These are phyloP conservation scores for Ophiosphaerella korrae DNA, from an alignment of 2,329 filamentous ascomycete genomes.

Conservation along the genomic window DNA sequence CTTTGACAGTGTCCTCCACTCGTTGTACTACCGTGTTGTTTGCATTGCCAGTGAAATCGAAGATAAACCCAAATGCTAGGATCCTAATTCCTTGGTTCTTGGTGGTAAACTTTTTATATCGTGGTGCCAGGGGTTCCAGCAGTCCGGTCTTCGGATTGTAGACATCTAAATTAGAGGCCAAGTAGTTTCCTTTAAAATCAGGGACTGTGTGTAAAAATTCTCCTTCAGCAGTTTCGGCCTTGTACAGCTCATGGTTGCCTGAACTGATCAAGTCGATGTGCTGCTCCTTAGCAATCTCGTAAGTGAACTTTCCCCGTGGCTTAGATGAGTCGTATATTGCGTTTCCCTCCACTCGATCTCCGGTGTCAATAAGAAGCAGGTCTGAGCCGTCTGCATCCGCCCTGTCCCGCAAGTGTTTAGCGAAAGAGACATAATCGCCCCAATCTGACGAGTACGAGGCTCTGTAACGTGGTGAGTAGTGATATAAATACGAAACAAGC, in stretches of 20 bases:
- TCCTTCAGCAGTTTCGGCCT: slow-evolving; percentile 73
- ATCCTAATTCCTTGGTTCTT: slow-evolving; percentile 85
- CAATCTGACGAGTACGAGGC: slow-evolving; percentile 94
- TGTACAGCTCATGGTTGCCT: slow-evolving; percentile 96
- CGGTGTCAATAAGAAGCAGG: slow-evolving; percentile 91
- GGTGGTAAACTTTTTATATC: slow-evolving; percentile 88
- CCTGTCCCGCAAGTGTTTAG: slow-evolving; percentile 76
- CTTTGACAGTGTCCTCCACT: slow-evolving; percentile 78
- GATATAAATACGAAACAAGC: too few relatives aligned
- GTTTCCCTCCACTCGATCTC: slow-evolving; percentile 91
- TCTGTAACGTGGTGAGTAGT: slow-evolving; percentile 50
- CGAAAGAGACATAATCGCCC: slow-evolving; percentile 97
- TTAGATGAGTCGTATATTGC: slow-evolving; percentile 89
- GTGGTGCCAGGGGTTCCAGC: slow-evolving; percentile 74
- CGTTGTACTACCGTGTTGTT: slow-evolving; percentile 87
- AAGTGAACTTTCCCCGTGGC: slow-evolving; percentile 87
- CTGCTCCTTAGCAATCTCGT: slow-evolving; percentile 84
- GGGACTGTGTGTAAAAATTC: slow-evolving; percentile 83
- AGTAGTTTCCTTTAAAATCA: slow-evolving; percentile 78
- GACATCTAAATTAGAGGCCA: slow-evolving; percentile 94
- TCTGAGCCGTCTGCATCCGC: slow-evolving; percentile 81
- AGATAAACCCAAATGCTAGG: slow-evolving; percentile 90
- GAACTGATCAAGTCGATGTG: slow-evolving; percentile 82
- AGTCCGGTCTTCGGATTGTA: slow-evolving; percentile 73
- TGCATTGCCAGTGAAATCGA: slow-evolving; percentile 87